These are phyloP conservation scores for Sequoiadendron giganteum DNA, from an alignment of 75 land plant species.

Conservation along the genomic window DNA sequence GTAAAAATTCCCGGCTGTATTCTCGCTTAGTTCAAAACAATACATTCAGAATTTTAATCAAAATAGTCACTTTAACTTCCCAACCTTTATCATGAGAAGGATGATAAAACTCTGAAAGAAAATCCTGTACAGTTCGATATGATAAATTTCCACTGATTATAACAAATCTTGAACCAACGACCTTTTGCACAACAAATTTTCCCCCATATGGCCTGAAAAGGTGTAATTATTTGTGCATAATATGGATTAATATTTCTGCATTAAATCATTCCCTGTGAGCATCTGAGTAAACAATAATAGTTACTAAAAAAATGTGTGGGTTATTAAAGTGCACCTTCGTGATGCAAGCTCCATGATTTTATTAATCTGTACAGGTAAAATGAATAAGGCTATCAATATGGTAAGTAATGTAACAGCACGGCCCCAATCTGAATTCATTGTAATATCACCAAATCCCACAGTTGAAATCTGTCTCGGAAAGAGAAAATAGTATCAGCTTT, in stretches of 20 bases:
- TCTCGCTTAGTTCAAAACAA: too few relatives aligned
- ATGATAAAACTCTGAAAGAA: constrained; percentile 48
- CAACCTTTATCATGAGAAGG: constrained; percentile 47
- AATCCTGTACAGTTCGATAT: constrained; percentile 38
- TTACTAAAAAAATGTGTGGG: not conserved
- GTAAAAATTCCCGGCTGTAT: not conserved
- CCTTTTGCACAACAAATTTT: constrained; percentile 30
- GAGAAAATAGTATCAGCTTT: constrained; percentile 7
- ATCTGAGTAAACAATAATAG: not conserved
- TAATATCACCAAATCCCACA: constrained; percentile 52
- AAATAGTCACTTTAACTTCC: not conserved
- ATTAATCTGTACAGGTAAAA: constrained; percentile 43
- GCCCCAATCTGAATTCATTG: constrained; percentile 42
- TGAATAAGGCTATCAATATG: constrained; percentile 38
- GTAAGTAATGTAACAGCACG: constrained; percentile 26
- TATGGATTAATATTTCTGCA: not conserved
- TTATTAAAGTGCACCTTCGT: constrained; percentile 30
- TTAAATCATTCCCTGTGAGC: not conserved
- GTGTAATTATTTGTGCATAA: not conserved
- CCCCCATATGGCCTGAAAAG: constrained; percentile 52
- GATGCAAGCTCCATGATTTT: constrained; percentile 53
- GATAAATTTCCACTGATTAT: constrained; percentile 48
- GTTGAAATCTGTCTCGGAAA: constrained; percentile 35
- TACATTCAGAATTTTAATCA: too few relatives aligned
- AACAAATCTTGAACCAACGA: constrained; percentile 44